phyloP scores from a whole-genome alignment of 2,329 filamentous ascomycete species.

The Fusarium sp. region DNA sequence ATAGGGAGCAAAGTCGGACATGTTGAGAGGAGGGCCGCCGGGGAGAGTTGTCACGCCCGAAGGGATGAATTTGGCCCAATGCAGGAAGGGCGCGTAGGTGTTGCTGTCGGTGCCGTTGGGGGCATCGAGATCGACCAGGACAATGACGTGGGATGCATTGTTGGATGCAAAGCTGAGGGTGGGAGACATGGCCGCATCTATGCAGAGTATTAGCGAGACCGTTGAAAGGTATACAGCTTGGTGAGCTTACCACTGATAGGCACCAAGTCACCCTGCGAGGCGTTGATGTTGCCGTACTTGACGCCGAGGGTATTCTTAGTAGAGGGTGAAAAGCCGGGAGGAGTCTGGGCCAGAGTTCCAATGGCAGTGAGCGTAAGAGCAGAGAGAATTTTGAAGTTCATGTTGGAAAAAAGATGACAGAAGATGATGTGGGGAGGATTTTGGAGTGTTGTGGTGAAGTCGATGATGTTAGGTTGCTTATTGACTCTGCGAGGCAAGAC shows the following conservation, averaged over 20 bases:
- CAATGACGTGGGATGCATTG: constrained; percentile 5
- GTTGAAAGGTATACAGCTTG: neutral
- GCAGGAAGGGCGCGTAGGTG: constrained; percentile 1
- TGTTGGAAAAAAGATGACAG: neutral
- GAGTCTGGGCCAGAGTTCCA: neutral
- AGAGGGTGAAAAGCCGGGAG: neutral
- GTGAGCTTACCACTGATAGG: neutral
- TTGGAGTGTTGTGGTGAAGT: neutral
- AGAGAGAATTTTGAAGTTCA: neutral
- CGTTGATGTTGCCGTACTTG: neutral
- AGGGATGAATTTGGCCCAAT: constrained; percentile 1
- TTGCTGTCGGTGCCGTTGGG: constrained; percentile 5
- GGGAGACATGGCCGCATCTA: neutral
- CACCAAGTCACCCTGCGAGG: neutral
- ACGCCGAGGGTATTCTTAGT: neutral
- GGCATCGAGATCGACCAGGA: constrained; percentile 14
- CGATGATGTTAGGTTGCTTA: neutral
- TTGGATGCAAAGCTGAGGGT: neutral
- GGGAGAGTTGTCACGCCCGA: neutral
- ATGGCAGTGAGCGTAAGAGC: neutral
- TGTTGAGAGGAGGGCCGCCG: constrained; percentile 3
- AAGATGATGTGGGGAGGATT: neutral
- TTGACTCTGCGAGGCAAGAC: neutral
- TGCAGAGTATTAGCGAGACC: neutral
- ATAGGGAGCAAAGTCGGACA: constrained; percentile 41